Evolutionary conservation across 225 moss, liverwort and hornwort species (phyloP), one percentile per base, ranked within the genome.

Genomic region (Climacium dendroides): DNA sequence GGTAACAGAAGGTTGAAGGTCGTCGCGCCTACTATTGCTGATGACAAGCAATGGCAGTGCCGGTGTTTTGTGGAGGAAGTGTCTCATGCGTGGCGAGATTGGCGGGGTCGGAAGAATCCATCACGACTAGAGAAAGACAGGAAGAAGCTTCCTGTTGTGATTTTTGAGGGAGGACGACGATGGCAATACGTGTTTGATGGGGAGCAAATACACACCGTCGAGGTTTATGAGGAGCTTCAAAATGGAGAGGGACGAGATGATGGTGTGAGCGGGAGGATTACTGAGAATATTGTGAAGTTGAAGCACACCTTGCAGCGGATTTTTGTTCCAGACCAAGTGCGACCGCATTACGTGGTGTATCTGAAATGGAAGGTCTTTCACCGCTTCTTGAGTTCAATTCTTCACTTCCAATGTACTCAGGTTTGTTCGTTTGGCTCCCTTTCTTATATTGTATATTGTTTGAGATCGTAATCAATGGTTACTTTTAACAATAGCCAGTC

Each of bases 391-490:
- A 98, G 98, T 87, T 98, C 98, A 60, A 88, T 98, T 52, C 91
- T 97, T 3, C 98, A 98, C 91, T 97, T 98, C 78, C 96, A 95
- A 70, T 95, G 98, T 85, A 97, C 98, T 74, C 97, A 98, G 98
- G 98, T 98, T 39, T 15, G 57, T 76, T 79, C 9, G 19, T 37
- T 59, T 79, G 59, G 81, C 54, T 11, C 76, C n/a, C 63, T 82
- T 66, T 47, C 74, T 82, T 43, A 77, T 55, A 60, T 53, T 73
- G 39, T 78, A 29, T 37, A 59, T 57, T 63, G 67, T 71, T 81
- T 71, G 50, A 61, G 76, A 73, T 73, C 73, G 53, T 81, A 39
- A 39, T 53, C 63, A 52, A 65, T 58, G 57, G 79, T 66, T 41
- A 30, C 54, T 78, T n/a, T 48, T 60, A 61, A 61, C 22, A 75